Evolutionary conservation across 768 basidiomycete genomes (phyloP).

Genomic region (Leccinum boreale): DNA sequence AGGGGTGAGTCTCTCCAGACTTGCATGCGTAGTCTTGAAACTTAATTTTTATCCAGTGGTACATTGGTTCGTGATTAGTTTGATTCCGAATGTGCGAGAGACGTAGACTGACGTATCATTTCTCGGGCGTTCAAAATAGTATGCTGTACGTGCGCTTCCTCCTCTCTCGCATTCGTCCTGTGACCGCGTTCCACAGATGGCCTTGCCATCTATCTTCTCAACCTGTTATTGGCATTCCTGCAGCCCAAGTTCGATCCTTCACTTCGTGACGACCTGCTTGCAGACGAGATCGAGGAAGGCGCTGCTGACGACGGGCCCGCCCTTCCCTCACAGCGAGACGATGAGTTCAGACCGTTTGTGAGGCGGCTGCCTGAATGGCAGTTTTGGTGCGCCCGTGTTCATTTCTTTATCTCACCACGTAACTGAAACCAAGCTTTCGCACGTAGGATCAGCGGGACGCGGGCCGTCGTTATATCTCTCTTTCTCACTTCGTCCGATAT

Average conservation of each 20-base stretch:
- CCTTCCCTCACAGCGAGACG: constrained; percentile 72
- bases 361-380: constrained; percentile 95
- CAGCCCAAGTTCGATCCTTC: constrained; percentile 99
- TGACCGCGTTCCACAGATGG: constrained; percentile 52
- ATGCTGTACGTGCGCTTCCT: constrained; percentile 56
- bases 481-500: constrained; percentile 77
- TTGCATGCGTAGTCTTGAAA: background rate
- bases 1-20: constrained; percentile 57
- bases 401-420: background rate
- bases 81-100: background rate
- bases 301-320: constrained; percentile 56
- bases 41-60: constrained; percentile 58
- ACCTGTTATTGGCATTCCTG: constrained; percentile 94
- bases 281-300: constrained; percentile 94
- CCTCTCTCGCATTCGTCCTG: background rate
- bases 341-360: constrained; percentile 97
- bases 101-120: background rate
- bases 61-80: constrained; percentile 66
- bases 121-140: constrained; percentile 35
- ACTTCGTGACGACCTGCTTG: constrained; percentile 86
- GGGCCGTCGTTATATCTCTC: constrained; percentile 80
- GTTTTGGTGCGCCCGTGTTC: constrained; percentile 65
- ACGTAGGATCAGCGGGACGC: constrained; percentile 83
- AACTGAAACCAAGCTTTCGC: background rate
- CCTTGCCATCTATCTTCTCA: constrained; percentile 91